Evolutionary conservation across 495 filamentous ascomycete genomes (phyloP).

Genomic region (Penicillium cosmopolitanum): DNA sequence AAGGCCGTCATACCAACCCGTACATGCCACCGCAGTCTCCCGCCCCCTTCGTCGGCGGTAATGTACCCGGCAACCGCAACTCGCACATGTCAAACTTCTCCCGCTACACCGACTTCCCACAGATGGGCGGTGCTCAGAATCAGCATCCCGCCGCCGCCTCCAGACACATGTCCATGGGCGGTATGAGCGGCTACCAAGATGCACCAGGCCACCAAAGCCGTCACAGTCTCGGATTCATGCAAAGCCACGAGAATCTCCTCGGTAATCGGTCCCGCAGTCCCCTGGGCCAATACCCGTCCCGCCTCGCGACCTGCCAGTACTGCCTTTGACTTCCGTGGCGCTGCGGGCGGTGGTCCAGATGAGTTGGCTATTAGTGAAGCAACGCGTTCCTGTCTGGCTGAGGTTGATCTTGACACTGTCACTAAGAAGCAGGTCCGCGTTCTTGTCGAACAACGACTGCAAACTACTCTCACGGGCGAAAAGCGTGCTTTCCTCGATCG

Average conservation of each 20-base stretch:
- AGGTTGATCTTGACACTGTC: conserved; percentile 91
- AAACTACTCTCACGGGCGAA: conserved; percentile 83
- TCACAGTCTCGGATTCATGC: conserved; percentile 52
- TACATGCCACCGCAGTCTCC: conserved; percentile 85
- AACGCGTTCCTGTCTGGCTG: conserved; percentile 78
- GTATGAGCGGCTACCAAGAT: conserved; percentile 60
- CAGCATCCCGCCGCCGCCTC: conserved; percentile 39
- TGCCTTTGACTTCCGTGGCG: conserved; percentile 70
- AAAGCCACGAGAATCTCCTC: conserved; percentile 66
- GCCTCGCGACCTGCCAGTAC: conserved; percentile 68
- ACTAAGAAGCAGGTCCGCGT: conserved; percentile 98
- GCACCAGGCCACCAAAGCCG: conserved; percentile 49
- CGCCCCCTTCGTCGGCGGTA: conserved; percentile 60
- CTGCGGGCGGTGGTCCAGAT: conserved; percentile 63
- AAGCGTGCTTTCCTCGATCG: conserved; percentile 82
- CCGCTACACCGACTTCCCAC: conserved; percentile 54
- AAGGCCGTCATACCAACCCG: conserved; percentile 54
- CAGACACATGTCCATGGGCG: conserved; percentile 65
- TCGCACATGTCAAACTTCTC: conserved; percentile 61
- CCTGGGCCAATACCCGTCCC: conserved; percentile 40
- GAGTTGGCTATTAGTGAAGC: conserved; percentile 75
- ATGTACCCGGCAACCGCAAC: conserved; percentile 54
- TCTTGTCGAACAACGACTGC: conserved; percentile 87
- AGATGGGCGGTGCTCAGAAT: conserved; percentile 28
- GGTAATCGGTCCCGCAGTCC: conserved; percentile 58